phyloP scores from a whole-genome alignment of 1,139 yeast species.

The Blastobotrys niveus region DNA sequence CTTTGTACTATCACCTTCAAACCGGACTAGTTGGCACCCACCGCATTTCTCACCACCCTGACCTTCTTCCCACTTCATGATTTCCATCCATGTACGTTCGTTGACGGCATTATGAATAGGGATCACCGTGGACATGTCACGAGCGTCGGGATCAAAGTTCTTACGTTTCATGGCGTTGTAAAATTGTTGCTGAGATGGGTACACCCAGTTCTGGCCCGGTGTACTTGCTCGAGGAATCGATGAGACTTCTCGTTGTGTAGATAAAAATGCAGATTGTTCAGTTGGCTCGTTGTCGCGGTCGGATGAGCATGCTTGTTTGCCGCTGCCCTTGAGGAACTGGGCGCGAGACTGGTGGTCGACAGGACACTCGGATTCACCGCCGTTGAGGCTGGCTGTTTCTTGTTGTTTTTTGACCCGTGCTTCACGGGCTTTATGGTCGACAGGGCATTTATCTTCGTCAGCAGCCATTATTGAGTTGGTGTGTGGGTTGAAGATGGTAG shows the following conservation, averaged over 20 bases:
- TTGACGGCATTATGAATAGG: conserved; percentile 94
- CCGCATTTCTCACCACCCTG: conserved; percentile 58
- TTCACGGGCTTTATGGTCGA: conserved; percentile 31
- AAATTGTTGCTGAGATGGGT: conserved; percentile 93
- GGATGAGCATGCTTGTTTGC: conserved; percentile 25
- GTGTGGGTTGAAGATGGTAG: neutral
- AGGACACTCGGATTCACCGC: conserved; percentile 29
- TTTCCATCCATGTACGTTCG: conserved; percentile 87
- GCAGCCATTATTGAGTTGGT: neutral
- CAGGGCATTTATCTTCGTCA: conserved; percentile 29
- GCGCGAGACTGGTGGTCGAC: conserved; percentile 27
- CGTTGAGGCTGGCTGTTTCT: conserved; percentile 20
- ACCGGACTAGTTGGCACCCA: conserved; percentile 76
- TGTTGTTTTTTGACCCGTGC: conserved; percentile 26
- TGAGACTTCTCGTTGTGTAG: conserved; percentile 63
- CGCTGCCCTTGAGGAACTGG: neutral
- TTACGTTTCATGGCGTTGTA: conserved; percentile 91
- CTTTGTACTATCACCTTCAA: conserved; percentile 81
- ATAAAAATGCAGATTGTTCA: conserved; percentile 31
- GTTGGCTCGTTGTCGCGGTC: conserved; percentile 28
- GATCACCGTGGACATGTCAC: conserved; percentile 84
- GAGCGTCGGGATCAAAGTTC: conserved; percentile 74
- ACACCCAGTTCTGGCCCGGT: conserved; percentile 66
- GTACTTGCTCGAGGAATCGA: conserved; percentile 72
- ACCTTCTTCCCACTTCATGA: conserved; percentile 75